Evolutionary conservation across 192 early-diverging fungal genomes (phyloP).

Genomic region (Coemansia sp.): DNA sequence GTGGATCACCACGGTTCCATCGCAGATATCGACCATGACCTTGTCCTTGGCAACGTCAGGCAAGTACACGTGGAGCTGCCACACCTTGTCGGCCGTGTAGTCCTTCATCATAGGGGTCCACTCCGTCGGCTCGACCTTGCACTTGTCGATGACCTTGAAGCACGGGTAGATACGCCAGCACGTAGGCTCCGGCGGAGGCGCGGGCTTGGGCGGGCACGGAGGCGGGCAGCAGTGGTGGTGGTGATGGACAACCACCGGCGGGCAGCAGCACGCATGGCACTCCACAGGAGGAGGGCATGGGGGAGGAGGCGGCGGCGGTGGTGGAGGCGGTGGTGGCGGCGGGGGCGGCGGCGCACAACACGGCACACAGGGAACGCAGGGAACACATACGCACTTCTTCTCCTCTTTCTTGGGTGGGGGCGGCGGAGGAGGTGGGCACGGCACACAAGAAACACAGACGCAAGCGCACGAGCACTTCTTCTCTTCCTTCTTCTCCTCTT

Average conservation of each 20-base stretch:
- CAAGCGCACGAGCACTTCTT: slow-evolving; percentile 13
- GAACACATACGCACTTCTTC: slow-evolving; percentile 3
- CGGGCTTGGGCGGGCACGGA: slow-evolving; percentile 24
- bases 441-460: neutral
- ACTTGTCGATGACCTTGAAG: slow-evolving; percentile 47
- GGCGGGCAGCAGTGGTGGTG: slow-evolving; percentile 24
- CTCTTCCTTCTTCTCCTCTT: slow-evolving; percentile 26
- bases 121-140: slow-evolving; percentile 31
- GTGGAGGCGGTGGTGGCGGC: slow-evolving; percentile 10
- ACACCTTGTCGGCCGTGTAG: slow-evolving; percentile 51
- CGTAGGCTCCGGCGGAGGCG: slow-evolving; percentile 30
- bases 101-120: slow-evolving; percentile 52
- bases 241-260: slow-evolving; percentile 4
- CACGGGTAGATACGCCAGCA: slow-evolving; percentile 51
- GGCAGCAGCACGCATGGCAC: slow-evolving; percentile 1
- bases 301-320: neutral
- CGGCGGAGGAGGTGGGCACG: neutral
- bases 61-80: slow-evolving; percentile 54
- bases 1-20: slow-evolving; percentile 37
- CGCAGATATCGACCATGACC: slow-evolving; percentile 45
- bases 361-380: neutral
- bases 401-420: neutral
- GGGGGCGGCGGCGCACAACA: slow-evolving; percentile 14
- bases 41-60: slow-evolving; percentile 50
- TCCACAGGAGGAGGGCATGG: neutral